These are phyloP conservation scores for Chaetomium cochliodes DNA, from an alignment of 495 filamentous ascomycete genomes.

Conservation along the genomic window DNA sequence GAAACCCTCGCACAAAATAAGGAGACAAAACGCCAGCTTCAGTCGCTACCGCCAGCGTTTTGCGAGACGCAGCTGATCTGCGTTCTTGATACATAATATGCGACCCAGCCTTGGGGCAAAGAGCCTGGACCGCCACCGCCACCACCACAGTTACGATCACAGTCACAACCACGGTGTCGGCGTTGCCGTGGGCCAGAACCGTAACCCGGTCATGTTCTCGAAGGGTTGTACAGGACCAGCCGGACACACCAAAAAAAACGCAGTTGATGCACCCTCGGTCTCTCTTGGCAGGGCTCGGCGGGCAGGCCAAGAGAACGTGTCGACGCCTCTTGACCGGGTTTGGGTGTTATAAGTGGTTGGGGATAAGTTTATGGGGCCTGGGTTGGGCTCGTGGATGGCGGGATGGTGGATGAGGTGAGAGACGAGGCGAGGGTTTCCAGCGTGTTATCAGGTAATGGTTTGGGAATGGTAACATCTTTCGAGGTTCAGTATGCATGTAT, in stretches of 20 bases:
- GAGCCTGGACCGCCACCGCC: no score
- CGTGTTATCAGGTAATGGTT: not conserved
- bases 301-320: conserved; percentile 17
- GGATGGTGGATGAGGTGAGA: not conserved
- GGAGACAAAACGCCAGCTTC: no score
- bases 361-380: not conserved
- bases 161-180: not conserved
- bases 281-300: not conserved
- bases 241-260: no score
- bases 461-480: not conserved
- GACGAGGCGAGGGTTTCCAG: not conserved
- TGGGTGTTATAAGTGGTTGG: not conserved
- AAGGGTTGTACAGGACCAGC: not conserved
- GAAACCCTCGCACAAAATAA: no score
- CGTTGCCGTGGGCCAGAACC: not conserved
- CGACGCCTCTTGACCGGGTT: conserved; percentile 1
- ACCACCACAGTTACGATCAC: not conserved
- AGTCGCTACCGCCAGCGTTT: no score
- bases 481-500: no score
- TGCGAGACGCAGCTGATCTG: no score
- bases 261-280: no score
- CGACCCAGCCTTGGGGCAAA: not conserved
- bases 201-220: not conserved
- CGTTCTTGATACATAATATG: no score
- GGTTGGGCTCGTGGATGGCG: not conserved